A percentile compares a stretch with the other conserved stretches of the same genome.
phyloP scores from a whole-genome alignment of 2,329 filamentous ascomycete genomes.

The Paracorniculantispora psalliotae region DNA sequence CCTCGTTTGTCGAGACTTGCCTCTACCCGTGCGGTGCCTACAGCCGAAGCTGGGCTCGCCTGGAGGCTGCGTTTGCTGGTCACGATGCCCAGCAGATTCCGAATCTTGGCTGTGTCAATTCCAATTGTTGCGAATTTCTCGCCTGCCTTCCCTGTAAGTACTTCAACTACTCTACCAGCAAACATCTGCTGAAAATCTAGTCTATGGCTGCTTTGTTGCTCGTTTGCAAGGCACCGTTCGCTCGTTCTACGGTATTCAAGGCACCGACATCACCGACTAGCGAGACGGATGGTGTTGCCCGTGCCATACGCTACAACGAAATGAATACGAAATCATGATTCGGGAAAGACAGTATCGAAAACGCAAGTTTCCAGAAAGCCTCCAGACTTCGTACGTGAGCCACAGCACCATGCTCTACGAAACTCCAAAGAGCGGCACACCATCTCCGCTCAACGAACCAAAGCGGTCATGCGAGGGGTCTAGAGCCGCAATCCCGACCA shows the following conservation, averaged over 20 bases:
- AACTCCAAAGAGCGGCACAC: neutral
- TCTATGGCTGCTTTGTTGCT: constrained; percentile 26
- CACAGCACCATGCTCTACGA: neutral
- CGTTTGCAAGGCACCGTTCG: constrained; percentile 28
- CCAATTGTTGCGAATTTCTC: constrained; percentile 22
- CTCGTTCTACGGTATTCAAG: constrained; percentile 28
- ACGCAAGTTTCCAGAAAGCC: neutral
- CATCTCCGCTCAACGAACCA: neutral
- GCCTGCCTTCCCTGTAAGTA: constrained; percentile 25
- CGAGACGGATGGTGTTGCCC: constrained; percentile 26
- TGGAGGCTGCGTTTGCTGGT: constrained; percentile 20
- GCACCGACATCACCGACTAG: constrained; percentile 21
- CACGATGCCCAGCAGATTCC: constrained; percentile 17
- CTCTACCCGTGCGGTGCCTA: constrained; percentile 26
- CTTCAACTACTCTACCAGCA: too few relatives aligned
- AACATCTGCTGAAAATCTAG: constrained; percentile 20
- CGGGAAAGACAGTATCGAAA: constrained; percentile 22
- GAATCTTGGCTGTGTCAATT: constrained; percentile 18
- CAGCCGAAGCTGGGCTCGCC: constrained; percentile 22
- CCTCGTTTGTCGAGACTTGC: constrained; percentile 13
- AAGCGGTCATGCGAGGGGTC: neutral
- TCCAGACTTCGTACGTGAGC: neutral
- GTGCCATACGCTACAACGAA: constrained; percentile 22
- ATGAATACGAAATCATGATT: constrained; percentile 29
- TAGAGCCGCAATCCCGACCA: neutral